Evolutionary conservation across 108 stramenopile species (phyloP).

Genomic region (Skeletonema tropicum): DNA sequence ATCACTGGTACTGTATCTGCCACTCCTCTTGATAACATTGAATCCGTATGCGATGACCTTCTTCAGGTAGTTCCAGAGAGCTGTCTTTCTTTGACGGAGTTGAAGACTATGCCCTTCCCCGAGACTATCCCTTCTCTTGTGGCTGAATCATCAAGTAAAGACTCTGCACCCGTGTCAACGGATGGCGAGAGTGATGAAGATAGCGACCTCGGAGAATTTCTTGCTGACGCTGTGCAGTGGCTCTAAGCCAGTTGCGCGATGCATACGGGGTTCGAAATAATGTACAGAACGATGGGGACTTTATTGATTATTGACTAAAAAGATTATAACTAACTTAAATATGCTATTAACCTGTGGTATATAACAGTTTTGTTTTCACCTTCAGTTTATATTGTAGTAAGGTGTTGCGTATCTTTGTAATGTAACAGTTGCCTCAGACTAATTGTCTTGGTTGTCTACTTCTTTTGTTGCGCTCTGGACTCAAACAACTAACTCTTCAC

Average conservation of each 20-base stretch:
- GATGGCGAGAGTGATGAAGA: slow-evolving; percentile 29
- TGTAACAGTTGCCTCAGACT: too few species aligned
- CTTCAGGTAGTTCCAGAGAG: slow-evolving; percentile 46
- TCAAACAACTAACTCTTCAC: too few species aligned
- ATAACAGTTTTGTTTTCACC: too few species aligned
- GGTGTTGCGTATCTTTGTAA: too few species aligned
- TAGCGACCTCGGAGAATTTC: slow-evolving; percentile 32
- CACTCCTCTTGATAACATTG: slow-evolving; percentile 48
- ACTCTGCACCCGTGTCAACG: slow-evolving; percentile 2
- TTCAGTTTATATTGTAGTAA: too few species aligned
- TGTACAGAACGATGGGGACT: neutral
- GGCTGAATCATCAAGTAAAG: neutral
- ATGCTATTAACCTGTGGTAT: neutral
- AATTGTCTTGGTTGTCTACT: too few species aligned
- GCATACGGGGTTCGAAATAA: neutral
- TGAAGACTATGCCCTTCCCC: slow-evolving; percentile 48
- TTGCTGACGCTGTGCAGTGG: slow-evolving; percentile 55
- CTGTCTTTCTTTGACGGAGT: slow-evolving; percentile 44
- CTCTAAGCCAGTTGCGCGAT: slow-evolving; percentile 33
- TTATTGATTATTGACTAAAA: neutral
- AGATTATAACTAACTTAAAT: neutral
- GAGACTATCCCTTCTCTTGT: slow-evolving; percentile 11
- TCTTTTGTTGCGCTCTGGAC: too few species aligned
- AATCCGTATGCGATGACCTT: slow-evolving; percentile 37
- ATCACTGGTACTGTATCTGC: slow-evolving; percentile 65